These are phyloP conservation scores for Cyclotella atomus DNA, from an alignment of 108 stramenopile genomes.

Conservation along the genomic window DNA sequence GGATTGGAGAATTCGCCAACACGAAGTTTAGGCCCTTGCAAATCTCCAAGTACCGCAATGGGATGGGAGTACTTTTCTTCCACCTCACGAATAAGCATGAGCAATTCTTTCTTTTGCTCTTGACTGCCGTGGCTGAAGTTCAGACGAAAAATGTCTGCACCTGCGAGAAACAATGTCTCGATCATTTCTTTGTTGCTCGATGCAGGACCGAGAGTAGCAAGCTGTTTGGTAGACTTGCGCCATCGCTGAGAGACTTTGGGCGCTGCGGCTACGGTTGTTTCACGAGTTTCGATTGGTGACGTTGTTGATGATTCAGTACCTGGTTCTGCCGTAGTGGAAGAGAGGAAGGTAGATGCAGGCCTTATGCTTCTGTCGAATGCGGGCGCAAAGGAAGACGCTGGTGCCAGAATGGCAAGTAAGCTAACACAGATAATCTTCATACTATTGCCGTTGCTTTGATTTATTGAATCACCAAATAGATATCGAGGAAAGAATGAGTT, in stretches of 20 bases:
- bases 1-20: slow-evolving; percentile 74
- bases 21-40: slow-evolving; percentile 69
- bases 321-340: slow-evolving; percentile 16
- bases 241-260: slow-evolving; percentile 59
- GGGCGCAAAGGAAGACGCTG: not conserved
- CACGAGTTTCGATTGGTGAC: slow-evolving; percentile 11
- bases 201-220: slow-evolving; percentile 89
- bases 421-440: slow-evolving; percentile 6
- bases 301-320: slow-evolving; percentile 1
- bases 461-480: no score
- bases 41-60: slow-evolving; percentile 62
- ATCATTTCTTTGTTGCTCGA: slow-evolving; percentile 76
- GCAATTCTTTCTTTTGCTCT: slow-evolving; percentile 76
- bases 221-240: slow-evolving; percentile 76
- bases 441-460: not conserved
- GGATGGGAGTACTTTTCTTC: slow-evolving; percentile 69
- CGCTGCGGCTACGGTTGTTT: slow-evolving; percentile 35
- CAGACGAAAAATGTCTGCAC: slow-evolving; percentile 88
- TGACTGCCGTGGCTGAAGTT: slow-evolving; percentile 88
- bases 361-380: not conserved
- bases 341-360: not conserved
- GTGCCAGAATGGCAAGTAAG: slow-evolving; percentile 7
- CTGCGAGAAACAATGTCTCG: slow-evolving; percentile 84
- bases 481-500: no score
- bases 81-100: slow-evolving; percentile 61